phyloP scores from a whole-genome alignment of 345 rosid genomes.

The Anastatica hierochuntica region DNA sequence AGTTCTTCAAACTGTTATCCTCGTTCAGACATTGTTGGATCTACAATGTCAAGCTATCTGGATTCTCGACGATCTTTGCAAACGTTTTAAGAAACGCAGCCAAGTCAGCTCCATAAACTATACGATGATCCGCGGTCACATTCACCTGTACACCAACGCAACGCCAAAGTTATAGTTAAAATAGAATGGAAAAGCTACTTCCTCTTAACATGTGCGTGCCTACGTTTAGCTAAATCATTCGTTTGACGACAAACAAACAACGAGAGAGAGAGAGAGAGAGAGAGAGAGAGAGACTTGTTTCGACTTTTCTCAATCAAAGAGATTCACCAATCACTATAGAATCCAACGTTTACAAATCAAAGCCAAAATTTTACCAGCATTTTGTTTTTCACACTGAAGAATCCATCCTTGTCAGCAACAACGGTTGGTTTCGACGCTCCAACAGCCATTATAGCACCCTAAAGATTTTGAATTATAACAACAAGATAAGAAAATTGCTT shows the following conservation, averaged over 20 bases:
- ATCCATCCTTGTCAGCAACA: slow-evolving; percentile 78
- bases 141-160: slow-evolving; percentile 60
- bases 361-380: slow-evolving; percentile 95
- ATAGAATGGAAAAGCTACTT: too few species aligned
- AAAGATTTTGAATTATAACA: slow-evolving; percentile 14
- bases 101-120: slow-evolving; percentile 87
- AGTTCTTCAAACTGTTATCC: too few species aligned
- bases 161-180: background rate
- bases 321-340: background rate
- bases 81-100: slow-evolving; percentile 91
- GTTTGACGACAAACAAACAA: too few species aligned
- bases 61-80: slow-evolving; percentile 76
- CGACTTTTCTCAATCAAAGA: background rate
- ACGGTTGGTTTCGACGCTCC: slow-evolving; percentile 94
- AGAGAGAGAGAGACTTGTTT: background rate
- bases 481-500: background rate
- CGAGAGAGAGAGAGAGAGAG: too few species aligned
- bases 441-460: slow-evolving; percentile 99
- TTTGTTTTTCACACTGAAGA: slow-evolving; percentile 77
- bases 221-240: too few species aligned
- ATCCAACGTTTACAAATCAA: too few species aligned
- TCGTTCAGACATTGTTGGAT: slow-evolving; percentile 5
- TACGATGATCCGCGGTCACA: slow-evolving; percentile 92
- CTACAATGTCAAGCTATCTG: slow-evolving; percentile 75
- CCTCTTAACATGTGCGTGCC: too few species aligned